Evolutionary conservation across 768 basidiomycete genomes (phyloP), one percentile per base, ranked within the genome.

Genomic region (Mycena venus): DNA sequence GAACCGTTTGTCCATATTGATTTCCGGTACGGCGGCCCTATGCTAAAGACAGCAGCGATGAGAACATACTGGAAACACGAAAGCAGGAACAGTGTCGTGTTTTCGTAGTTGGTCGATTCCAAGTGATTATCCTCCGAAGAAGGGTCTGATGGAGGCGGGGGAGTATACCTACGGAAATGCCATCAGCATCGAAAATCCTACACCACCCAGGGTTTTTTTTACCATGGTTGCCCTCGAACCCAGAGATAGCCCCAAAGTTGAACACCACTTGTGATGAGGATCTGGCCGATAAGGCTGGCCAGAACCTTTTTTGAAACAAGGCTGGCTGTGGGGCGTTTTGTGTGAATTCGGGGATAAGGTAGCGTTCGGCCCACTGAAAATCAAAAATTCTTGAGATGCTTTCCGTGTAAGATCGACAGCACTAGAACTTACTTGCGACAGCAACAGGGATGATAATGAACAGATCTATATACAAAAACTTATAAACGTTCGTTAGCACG

Each of bases 41-140:
- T 98, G 81, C 96, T 98, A 85, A 99, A 99, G 0, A 99, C 96
- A 0, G 94, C 98, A 15, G 98, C 98, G 10, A 98, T 95, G 60
- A 99, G 87, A 79, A 99, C 96, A 83, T 99, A 99, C 85, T 99
- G 98, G 91, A 99, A 99, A 74, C 96, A 98, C 12, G 98, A 99
- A 53, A 99, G 87, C 76, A 99, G 84, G 86, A 99, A 99, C 69
- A 99, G 84, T 32, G 90, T 91, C 7, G 98, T 92, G 82, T 99
- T 99, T 83, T 99, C 98, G 79, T 90, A 97, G 81, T 97, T 99
- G 49, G 85, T 91, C 25, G 96, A 93, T 71, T 96, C 91, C 53
- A 99, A 87, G 78, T 95, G 91, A 82, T 93, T 90, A 72, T 88
- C 90, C 51, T 90, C 88, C 53, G 85, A 83, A 8, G 80, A 79